Evolutionary conservation across 1,139 yeast genomes (phyloP), one percentile per base, ranked within the genome.

Genomic region (Yamadazyma songkhlaensis): DNA sequence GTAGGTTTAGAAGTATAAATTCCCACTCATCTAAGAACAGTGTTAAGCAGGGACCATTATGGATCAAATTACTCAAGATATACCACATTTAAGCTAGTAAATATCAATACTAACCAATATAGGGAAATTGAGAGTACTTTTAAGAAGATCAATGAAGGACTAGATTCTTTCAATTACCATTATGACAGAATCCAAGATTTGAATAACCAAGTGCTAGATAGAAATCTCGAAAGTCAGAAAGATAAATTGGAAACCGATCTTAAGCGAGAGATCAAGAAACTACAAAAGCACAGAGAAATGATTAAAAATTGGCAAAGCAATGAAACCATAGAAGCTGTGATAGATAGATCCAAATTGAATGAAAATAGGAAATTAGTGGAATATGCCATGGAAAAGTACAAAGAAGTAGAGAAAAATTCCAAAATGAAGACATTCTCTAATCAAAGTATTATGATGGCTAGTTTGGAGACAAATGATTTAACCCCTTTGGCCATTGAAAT

Each of bases 81-180:
- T n/a, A n/a, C n/a, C 20, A 4, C 20, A 4, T 17, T 17, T 17
- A 17, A 6, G 6, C 6, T 17, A 6, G 6, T 17, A 6, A 17
- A 17, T 17, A 4, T 12, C 11, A 22, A 23, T 45, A 55, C 59
- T 53, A 53, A 56, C 59, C 13, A 11, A 15, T 31, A 15, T 37
- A 62, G 67, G 47, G 99, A 94, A 66, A 89, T 92, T 61, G 99
- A 94, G 67, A 87, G 92, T 56, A 89, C 90, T 55, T 84, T 89
- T 74, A 92, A 92, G 60, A 88, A 92, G 61, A 95, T 92, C 45
- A 81, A 81, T 47, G 97, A 92, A 67, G 97, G 97, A n/a, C 74
- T 92, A 34, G 84, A 79, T 41, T 84, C 84, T 45, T 94, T 92
- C 57, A 67, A 71, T 45, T 71, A 71, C 45, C 72, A 71, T 47